A percentile compares a stretch with the other conserved stretches of the same genome.
These are phyloP conservation scores for Boletus subcaerulescens DNA, from an alignment of 768 basidiomycete genomes.

Conservation along the genomic window DNA sequence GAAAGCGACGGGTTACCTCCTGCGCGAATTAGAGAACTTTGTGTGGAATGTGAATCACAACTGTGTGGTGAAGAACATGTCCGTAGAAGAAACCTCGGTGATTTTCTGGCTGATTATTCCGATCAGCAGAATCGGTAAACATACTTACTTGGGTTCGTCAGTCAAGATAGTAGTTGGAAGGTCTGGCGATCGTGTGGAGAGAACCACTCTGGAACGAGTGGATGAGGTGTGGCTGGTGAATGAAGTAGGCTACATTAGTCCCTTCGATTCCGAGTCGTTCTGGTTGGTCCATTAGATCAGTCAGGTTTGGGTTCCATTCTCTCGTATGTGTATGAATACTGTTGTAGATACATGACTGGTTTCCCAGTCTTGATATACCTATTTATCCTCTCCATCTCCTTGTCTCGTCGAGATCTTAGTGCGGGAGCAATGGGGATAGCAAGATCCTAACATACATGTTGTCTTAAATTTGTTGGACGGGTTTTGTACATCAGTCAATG, in stretches of 20 bases:
- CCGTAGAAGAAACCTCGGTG: conserved; percentile 56
- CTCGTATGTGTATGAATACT: too few species aligned
- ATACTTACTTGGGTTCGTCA: too few species aligned
- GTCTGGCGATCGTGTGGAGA: conserved; percentile 46
- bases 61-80: conserved; percentile 34
- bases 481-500: too few species aligned
- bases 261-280: too few species aligned
- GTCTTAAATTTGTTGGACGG: conserved; percentile 63
- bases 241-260: conserved; percentile 46
- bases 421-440: too few species aligned
- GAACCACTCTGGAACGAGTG: conserved; percentile 41
- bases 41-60: conserved; percentile 46
- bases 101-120: conserved; percentile 82
- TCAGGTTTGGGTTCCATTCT: too few species aligned
- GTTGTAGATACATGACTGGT: too few species aligned
- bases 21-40: conserved; percentile 68
- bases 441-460: conserved; percentile 43
- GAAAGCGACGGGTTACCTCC: conserved; percentile 76
- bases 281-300: too few species aligned
- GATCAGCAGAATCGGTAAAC: conserved; percentile 49
- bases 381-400: too few species aligned
- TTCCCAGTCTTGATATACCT: too few species aligned
- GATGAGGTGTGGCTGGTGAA: conserved; percentile 63
- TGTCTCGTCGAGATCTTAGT: too few species aligned
- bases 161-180: not conserved